Evolutionary conservation across 2,329 filamentous ascomycete species (phyloP).

Genomic region (Alternaria brassicae): DNA sequence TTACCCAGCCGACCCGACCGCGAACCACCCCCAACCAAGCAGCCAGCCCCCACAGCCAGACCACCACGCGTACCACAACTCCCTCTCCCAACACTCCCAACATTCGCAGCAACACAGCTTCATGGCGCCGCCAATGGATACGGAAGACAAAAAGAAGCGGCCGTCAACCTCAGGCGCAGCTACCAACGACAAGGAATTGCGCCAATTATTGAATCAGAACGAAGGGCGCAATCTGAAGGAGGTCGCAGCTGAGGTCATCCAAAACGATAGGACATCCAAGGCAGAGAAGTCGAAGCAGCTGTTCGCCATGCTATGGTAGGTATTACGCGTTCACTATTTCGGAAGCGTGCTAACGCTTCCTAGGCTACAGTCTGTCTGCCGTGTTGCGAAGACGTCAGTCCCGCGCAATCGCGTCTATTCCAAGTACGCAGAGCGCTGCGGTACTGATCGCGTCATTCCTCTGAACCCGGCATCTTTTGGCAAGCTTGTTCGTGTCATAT

Average conservation of each 20-base stretch:
- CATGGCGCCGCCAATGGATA: constrained; percentile 38
- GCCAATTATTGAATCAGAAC: constrained; percentile 75
- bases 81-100: constrained; percentile 34
- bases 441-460: constrained; percentile 90
- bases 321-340: neutral
- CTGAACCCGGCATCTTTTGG: constrained; percentile 97
- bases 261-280: constrained; percentile 79
- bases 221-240: constrained; percentile 72
- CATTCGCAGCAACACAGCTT: constrained; percentile 36
- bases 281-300: constrained; percentile 84
- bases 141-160: constrained; percentile 61
- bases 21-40: constrained; percentile 24
- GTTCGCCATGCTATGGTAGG: constrained; percentile 88
- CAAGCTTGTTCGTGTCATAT: constrained; percentile 94
- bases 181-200: constrained; percentile 82
- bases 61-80: constrained; percentile 37
- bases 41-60: constrained; percentile 37
- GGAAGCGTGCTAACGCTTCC: constrained; percentile 33
- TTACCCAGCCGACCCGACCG: constrained; percentile 34
- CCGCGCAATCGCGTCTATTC: constrained; percentile 93
- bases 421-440: constrained; percentile 91
- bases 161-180: constrained; percentile 71
- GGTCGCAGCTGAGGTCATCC: constrained; percentile 76
- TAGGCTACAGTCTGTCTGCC: constrained; percentile 77
- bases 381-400: constrained; percentile 80